A percentile compares a stretch with the other conserved stretches of the same genome.
phyloP scores from a whole-genome alignment of 306 rosid species.

The Cucurbita moschata region DNA sequence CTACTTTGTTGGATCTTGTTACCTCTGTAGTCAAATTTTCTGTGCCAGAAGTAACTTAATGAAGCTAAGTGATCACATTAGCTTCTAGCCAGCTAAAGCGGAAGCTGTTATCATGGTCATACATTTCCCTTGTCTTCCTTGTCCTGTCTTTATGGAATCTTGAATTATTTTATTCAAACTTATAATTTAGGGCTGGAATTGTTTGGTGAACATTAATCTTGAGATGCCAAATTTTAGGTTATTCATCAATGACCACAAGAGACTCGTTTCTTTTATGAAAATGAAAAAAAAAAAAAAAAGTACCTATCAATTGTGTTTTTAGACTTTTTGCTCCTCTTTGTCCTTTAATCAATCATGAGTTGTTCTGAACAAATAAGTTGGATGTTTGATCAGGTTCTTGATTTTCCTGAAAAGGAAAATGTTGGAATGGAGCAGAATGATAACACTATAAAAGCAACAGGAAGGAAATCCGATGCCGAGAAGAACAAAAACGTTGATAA shows the following conservation, averaged over 20 bases:
- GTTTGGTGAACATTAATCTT: neutral
- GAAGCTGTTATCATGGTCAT: neutral
- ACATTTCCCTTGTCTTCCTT: neutral
- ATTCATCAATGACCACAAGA: neutral
- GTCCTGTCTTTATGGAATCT: neutral
- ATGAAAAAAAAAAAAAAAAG: neutral
- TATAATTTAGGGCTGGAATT: neutral
- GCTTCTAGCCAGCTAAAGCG: neutral
- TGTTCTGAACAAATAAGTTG: neutral
- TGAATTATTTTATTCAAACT: neutral
- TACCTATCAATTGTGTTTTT: neutral
- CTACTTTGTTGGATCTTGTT: neutral
- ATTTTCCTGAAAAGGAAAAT: slow-evolving; percentile 22
- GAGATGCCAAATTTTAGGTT: neutral
- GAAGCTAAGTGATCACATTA: neutral
- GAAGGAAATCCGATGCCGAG: slow-evolving; percentile 16
- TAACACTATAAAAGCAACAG: slow-evolving; percentile 12
- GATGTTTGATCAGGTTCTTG: slow-evolving; percentile 21
- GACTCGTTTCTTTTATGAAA: neutral
- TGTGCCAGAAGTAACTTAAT: neutral
- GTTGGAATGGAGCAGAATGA: slow-evolving; percentile 27
- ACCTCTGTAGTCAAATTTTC: neutral
- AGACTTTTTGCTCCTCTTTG: neutral
- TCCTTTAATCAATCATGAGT: neutral
- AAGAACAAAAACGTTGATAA: slow-evolving; percentile 17